Evolutionary conservation across 2,329 filamentous ascomycete genomes (phyloP), one percentile per base, ranked within the genome.

Genomic region (Aspergillus sp.): DNA sequence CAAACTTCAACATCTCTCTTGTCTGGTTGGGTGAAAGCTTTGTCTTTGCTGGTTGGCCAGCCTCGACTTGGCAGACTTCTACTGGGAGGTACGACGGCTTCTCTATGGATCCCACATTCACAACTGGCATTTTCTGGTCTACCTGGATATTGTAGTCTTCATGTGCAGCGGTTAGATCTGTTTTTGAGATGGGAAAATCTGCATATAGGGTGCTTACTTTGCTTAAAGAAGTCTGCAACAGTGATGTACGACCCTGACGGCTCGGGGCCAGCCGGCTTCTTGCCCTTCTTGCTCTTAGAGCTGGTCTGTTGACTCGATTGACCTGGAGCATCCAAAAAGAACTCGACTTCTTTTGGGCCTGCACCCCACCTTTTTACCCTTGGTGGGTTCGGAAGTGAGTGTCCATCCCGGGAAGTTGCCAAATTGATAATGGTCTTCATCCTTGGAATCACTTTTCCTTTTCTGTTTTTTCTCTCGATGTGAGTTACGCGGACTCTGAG

Each of bases 1-100:
- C 88, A 68, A 91, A 90, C 0, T 75, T 75, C 45, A 93, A 85
- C 90, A 95, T 93, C 0, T 76, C 66, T 0, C 81, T 78, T 0
- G 88, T 89, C 67, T 93, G 88, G 0, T 78, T 71, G 0, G 81
- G 76, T 0, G 71, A 80, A 15, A 93, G 77, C 64, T 86, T 85
- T 4, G 81, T 75, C 39, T 82, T 84, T 20, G 86, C 80, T 0
- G 82, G 72, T 66, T 95, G 90, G 0, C 89, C 89, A 1, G 83
- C 79, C 8, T 85, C 68, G 3, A 95, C 81, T 4, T 76, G 71
- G 60, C 89, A 86, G 5, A 86, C 76, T 68, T 93, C 88, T 0
- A 84, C 82, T 0, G 89, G 89, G 38, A 90, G 73, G 63, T 89
- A 91, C 0, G 78, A 79, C 0, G 89, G 87, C 11, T 81, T 82